Percentiles rank a stretch among this genome's conserved stretches.
These are phyloP conservation scores for Geotrichum carabidarum DNA, from an alignment of 1,139 yeast species.

Conservation along the genomic window DNA sequence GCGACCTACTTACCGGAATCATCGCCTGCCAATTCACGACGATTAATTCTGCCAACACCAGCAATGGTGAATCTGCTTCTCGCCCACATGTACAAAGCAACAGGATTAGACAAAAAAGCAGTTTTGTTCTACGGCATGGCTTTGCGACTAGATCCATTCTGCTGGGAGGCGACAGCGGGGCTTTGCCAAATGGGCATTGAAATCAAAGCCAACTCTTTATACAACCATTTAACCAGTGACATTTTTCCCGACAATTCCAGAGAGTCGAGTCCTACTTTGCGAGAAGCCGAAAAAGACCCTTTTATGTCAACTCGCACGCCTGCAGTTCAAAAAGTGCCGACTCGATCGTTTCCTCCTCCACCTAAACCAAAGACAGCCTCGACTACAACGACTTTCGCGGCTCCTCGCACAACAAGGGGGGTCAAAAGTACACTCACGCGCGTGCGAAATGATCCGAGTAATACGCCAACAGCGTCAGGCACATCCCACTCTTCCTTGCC, in stretches of 20 bases:
- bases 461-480: constrained; percentile 1
- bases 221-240: constrained; percentile 34
- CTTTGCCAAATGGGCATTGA: constrained; percentile 57
- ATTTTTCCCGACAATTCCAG: constrained; percentile 19
- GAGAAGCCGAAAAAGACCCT: constrained; percentile 2
- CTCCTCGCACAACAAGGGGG: not conserved
- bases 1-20: not conserved
- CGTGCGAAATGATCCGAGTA: not conserved
- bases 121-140: constrained; percentile 65
- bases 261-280: not conserved
- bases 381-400: not conserved
- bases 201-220: constrained; percentile 58
- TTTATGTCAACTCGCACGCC: not conserved
- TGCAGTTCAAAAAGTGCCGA: not conserved
- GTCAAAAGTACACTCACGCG: constrained; percentile 1
- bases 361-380: not conserved
- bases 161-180: constrained; percentile 82
- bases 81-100: constrained; percentile 61
- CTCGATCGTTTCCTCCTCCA: constrained; percentile 3
- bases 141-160: constrained; percentile 65
- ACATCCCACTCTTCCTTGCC: not conserved
- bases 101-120: constrained; percentile 61
- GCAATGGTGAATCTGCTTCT: constrained; percentile 51
- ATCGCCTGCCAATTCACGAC: not conserved
- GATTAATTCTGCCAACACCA: constrained; percentile 16